Percentiles rank a stretch among this genome's conserved stretches.
phyloP scores from a whole-genome alignment of 2,329 filamentous ascomycete genomes.

The Fusarium devonianum region DNA sequence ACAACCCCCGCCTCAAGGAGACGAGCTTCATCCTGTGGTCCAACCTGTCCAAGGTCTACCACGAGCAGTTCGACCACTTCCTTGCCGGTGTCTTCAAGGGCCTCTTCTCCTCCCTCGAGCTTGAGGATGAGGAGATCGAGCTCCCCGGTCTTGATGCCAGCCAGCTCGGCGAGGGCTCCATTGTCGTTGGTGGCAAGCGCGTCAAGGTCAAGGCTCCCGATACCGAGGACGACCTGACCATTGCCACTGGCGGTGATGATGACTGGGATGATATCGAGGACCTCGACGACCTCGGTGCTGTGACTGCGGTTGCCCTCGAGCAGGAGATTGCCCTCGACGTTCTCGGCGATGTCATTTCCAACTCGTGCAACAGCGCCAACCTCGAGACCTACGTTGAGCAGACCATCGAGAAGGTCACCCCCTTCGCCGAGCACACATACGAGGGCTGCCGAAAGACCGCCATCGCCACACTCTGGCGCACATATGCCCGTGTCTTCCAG shows the following conservation, averaged over 20 bases:
- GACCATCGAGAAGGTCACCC: slow-evolving; percentile 81
- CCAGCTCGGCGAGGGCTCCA: slow-evolving; percentile 76
- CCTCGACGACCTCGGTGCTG: slow-evolving; percentile 82
- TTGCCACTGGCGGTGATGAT: slow-evolving; percentile 62
- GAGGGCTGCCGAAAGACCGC: slow-evolving; percentile 94
- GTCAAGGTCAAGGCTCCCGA: slow-evolving; percentile 73
- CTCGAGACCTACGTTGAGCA: slow-evolving; percentile 85
- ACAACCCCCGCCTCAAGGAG: slow-evolving; percentile 90
- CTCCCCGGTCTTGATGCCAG: slow-evolving; percentile 65
- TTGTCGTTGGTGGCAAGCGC: slow-evolving; percentile 83
- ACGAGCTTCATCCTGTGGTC: slow-evolving; percentile 98
- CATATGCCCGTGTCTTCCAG: slow-evolving; percentile 89
- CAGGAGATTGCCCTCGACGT: slow-evolving; percentile 98
- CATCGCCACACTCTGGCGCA: slow-evolving; percentile 89
- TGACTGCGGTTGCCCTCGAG: slow-evolving; percentile 90
- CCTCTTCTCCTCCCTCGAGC: slow-evolving; percentile 83
- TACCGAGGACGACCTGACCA: slow-evolving; percentile 62
- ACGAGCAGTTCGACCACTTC: slow-evolving; percentile 81
- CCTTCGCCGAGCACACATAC: slow-evolving; percentile 86
- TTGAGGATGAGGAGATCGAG: slow-evolving; percentile 88
- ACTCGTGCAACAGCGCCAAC: slow-evolving; percentile 78
- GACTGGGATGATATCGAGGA: slow-evolving; percentile 72
- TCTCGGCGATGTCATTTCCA: slow-evolving; percentile 87
- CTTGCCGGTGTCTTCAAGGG: slow-evolving; percentile 79
- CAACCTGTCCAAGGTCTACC: slow-evolving; percentile 91